These are phyloP conservation scores for Suhomyces kunorum DNA, from an alignment of 1,139 yeast genomes.

Conservation along the genomic window DNA sequence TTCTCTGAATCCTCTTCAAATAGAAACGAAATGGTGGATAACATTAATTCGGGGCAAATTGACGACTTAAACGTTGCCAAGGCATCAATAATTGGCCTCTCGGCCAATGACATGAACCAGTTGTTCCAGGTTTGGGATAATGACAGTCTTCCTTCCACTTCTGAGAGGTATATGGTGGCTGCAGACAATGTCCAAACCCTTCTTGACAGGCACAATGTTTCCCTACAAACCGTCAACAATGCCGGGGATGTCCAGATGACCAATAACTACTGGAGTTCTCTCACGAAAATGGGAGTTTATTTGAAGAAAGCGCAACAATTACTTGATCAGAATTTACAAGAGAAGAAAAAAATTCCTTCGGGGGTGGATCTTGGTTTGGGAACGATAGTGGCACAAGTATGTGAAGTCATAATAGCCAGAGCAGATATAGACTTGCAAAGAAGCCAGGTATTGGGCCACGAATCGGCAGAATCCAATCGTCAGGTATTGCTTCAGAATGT, in stretches of 20 bases:
- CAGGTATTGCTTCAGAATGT: constrained; percentile 39
- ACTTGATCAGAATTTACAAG: constrained; percentile 23
- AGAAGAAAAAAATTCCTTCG: constrained; percentile 21
- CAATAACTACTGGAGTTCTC: constrained; percentile 37
- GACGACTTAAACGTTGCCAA: constrained; percentile 28
- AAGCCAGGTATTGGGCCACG: constrained; percentile 30
- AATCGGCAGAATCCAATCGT: constrained; percentile 32
- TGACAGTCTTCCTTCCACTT: constrained; percentile 24
- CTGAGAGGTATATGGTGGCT: constrained; percentile 42
- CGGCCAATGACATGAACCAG: constrained; percentile 18
- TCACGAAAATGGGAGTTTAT: constrained; percentile 38
- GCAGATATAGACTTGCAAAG: constrained; percentile 58
- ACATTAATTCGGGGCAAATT: constrained; percentile 27
- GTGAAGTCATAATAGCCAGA: constrained; percentile 49
- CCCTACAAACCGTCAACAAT: constrained; percentile 16
- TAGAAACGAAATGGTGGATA: constrained; percentile 28
- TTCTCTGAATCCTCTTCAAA: constrained; percentile 25
- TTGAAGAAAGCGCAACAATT: constrained; percentile 44
- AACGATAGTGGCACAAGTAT: constrained; percentile 39
- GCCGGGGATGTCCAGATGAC: constrained; percentile 12
- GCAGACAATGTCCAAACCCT: constrained; percentile 47
- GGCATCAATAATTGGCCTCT: constrained; percentile 27
- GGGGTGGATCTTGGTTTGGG: constrained; percentile 35
- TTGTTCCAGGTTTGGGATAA: constrained; percentile 30
- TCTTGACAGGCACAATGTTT: constrained; percentile 39